Evolutionary conservation across 2,329 filamentous ascomycete species (phyloP), one percentile per base, ranked within the genome.

Genomic region (Cyphellophora attinorum): DNA sequence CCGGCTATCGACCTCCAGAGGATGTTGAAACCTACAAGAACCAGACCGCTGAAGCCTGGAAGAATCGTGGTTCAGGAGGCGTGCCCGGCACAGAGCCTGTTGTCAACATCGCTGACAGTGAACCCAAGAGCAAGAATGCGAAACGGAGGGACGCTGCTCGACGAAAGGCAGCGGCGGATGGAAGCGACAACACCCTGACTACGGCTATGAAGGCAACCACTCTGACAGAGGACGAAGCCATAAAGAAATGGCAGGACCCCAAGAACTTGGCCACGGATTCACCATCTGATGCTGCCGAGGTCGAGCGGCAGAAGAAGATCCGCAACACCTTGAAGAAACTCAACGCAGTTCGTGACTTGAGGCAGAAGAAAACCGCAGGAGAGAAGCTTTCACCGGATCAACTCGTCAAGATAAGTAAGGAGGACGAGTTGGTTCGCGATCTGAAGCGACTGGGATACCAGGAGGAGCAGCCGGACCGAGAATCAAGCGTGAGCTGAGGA

Each of bases 11-110:
- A 19, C 93, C 91, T 2, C 85, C 88, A 1, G 91, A 98, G 62
- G 91, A 98, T 60, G 81, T 96, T 44, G 86, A 95, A 55, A 70
- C 94, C 29, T 98, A 98, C 72, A 93, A 86, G 65, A 95, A 93
- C 60, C 79, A 84, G 38, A 86, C 80, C 1, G 88, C 88, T 32
- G 82, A 91, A 56, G 77, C 76, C 32, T 94, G 83, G 64, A 85
- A 85, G 54, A 85, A 76, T 48, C 77, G 85, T 34, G 76, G 74
- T 16, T 70, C 65, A 42, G 77, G 74, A 38, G 81, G 74, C 14
- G 72, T 94, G 4, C 84, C 85, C 3, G 89, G 89, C 15, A 82
- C 85, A 2, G 73, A 75, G 34, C 70, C 71, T 4, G 47, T 73
- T 33, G 48, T 55, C 18, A 53, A 61, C 18, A 63, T 66, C 35